Percentiles rank a stretch among this genome's conserved stretches.
phyloP scores from a whole-genome alignment of 768 basidiomycete genomes.

The Leccinellum luteum region DNA sequence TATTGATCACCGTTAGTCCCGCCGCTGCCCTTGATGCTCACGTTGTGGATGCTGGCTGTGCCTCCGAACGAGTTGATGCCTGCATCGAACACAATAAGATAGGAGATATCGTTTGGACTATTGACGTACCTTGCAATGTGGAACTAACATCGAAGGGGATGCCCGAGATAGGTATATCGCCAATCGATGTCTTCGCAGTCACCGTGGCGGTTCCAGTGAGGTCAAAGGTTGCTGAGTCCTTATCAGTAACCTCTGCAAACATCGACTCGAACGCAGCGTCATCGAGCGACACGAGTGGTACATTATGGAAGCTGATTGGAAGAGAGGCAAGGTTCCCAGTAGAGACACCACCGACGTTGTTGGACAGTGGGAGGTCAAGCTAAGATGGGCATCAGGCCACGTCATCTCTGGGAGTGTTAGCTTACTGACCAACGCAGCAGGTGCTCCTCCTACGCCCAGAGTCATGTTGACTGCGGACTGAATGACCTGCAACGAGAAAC shows the following conservation, averaged over 20 bases:
- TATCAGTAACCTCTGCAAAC: conserved; percentile 59
- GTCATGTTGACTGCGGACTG: conserved; percentile 54
- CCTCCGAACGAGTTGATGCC: conserved; percentile 62
- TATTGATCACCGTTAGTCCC: conserved; percentile 59
- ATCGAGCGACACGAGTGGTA: conserved; percentile 55
- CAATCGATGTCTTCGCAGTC: conserved; percentile 58
- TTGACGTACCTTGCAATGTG: conserved; percentile 44
- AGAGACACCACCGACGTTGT: conserved; percentile 59
- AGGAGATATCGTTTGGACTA: background rate
- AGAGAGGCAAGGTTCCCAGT: conserved; percentile 67
- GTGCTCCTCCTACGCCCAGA: conserved; percentile 44
- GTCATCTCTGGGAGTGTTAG: background rate
- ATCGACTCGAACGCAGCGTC: conserved; percentile 52
- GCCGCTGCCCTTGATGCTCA: conserved; percentile 63
- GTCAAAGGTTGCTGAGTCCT: conserved; percentile 40
- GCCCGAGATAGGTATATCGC: conserved; percentile 61
- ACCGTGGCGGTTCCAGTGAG: conserved; percentile 60
- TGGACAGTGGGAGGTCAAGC: conserved; percentile 49
- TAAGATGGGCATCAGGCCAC: conserved; percentile 20
- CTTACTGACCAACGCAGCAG: conserved; percentile 50
- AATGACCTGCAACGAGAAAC: conserved; percentile 67
- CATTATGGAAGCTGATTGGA: conserved; percentile 52
- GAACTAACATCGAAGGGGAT: conserved; percentile 64
- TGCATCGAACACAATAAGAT: conserved; percentile 14
- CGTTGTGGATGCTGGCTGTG: conserved; percentile 49